Percentiles rank a stretch among this genome's conserved stretches.
phyloP scores from a whole-genome alignment of 768 basidiomycete genomes.

The Naematelia aurantialba region DNA sequence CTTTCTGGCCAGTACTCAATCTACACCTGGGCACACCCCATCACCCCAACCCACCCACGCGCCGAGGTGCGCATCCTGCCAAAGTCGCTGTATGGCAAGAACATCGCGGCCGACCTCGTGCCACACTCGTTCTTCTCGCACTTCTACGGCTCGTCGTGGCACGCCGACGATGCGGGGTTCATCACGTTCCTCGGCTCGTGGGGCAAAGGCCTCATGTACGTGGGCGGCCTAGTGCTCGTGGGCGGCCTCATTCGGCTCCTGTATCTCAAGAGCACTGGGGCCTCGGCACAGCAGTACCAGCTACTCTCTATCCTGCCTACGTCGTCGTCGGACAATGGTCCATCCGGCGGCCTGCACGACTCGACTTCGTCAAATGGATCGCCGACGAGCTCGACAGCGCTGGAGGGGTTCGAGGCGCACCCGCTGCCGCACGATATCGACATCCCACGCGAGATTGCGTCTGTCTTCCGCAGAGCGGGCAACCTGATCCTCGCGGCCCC shows the following conservation, averaged over 20 bases:
- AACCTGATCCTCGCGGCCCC: slow-evolving; percentile 38
- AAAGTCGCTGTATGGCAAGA: slow-evolving; percentile 97
- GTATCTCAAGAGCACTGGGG: slow-evolving; percentile 11
- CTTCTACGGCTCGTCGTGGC: slow-evolving; percentile 97
- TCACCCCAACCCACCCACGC: slow-evolving; percentile 57
- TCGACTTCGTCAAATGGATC: not conserved
- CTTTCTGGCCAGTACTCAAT: slow-evolving; percentile 88
- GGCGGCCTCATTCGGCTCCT: slow-evolving; percentile 62
- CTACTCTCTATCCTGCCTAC: slow-evolving; percentile 28
- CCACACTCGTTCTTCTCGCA: slow-evolving; percentile 94
- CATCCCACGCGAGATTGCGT: slow-evolving; percentile 23
- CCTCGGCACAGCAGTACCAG: slow-evolving; percentile 19
- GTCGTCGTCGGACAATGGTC: not conserved
- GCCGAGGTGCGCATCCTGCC: slow-evolving; percentile 83
- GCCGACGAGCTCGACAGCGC: slow-evolving; percentile 14
- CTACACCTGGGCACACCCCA: slow-evolving; percentile 56
- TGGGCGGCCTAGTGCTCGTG: slow-evolving; percentile 69
- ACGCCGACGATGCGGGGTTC: slow-evolving; percentile 96
- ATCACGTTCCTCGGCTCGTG: slow-evolving; percentile 84
- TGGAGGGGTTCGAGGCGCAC: slow-evolving; percentile 8
- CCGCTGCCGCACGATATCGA: slow-evolving; percentile 9
- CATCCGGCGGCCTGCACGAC: not conserved
- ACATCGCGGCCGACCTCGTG: slow-evolving; percentile 73
- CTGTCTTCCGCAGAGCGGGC: slow-evolving; percentile 31
- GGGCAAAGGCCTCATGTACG: slow-evolving; percentile 84